Conservation (phyloP, 176 grass and related monocot species). For the Juncus effusus region DNA sequence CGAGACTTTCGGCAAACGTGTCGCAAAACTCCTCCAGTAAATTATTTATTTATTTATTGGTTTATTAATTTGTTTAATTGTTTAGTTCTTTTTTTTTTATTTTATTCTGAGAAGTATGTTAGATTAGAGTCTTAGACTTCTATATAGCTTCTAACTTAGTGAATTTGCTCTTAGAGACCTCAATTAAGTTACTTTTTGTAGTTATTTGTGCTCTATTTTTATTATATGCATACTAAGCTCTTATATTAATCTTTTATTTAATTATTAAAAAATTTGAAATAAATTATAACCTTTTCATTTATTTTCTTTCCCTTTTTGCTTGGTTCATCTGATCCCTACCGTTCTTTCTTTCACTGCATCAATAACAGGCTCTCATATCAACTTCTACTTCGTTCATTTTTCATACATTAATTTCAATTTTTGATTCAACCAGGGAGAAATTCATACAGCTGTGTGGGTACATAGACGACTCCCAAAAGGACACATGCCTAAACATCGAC, state of each 20-base stretch:
- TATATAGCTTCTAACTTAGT: no score
- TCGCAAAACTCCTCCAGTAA: constrained; percentile 82
- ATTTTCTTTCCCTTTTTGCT: no score
- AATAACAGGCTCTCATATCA: no score
- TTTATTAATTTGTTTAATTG: background rate
- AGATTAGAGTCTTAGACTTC: background rate
- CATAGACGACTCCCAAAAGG: constrained; percentile 61
- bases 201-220: no score
- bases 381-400: no score
- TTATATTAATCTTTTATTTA: constrained; percentile 10
- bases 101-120: background rate
- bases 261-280: background rate
- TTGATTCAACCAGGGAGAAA: constrained; percentile 63
- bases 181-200: no score
- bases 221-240: background rate
- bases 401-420: background rate
- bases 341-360: no score
- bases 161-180: no score
- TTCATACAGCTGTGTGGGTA: constrained; percentile 80
- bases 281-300: no score
- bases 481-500: constrained; percentile 48
- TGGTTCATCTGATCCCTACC: no score
- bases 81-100: background rate
- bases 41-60: background rate
- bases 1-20: constrained; percentile 84